Conservation (phyloP, 148 eudicot genomes). For the Hydrangea macrophylla region DNA sequence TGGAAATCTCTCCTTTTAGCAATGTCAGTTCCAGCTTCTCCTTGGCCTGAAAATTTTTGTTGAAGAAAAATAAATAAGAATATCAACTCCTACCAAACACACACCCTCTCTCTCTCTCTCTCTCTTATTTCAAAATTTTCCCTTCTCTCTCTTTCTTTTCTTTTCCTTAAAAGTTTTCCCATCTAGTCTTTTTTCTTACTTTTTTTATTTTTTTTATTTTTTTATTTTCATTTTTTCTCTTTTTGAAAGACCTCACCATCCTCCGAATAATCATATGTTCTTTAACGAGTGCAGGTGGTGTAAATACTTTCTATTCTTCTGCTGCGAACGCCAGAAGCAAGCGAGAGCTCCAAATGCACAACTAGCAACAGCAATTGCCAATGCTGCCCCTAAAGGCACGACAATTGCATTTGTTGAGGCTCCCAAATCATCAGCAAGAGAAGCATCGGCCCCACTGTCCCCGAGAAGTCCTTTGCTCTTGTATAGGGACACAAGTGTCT, state of each 20-base stretch:
- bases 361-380: slow-evolving; percentile 89
- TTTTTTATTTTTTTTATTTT: slow-evolving; percentile 7
- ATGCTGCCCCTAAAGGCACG: slow-evolving; percentile 87
- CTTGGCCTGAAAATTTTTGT: slow-evolving; percentile 64
- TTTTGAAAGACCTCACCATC: slow-evolving; percentile 29
- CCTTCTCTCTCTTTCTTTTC: background rate
- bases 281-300: slow-evolving; percentile 74
- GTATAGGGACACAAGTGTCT: slow-evolving; percentile 41
- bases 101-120: background rate
- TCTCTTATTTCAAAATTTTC: background rate
- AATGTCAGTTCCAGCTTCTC: slow-evolving; percentile 74
- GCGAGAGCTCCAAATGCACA: slow-evolving; percentile 95
- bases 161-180: slow-evolving; percentile 3
- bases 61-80: slow-evolving; percentile 21
- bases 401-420: slow-evolving; percentile 59
- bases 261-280: slow-evolving; percentile 64
- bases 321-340: slow-evolving; percentile 94
- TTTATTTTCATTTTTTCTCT: slow-evolving; percentile 8
- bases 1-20: slow-evolving; percentile 13
- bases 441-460: slow-evolving; percentile 17
- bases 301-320: slow-evolving; percentile 94
- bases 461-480: slow-evolving; percentile 39
- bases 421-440: slow-evolving; percentile 40
- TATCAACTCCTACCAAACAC: slow-evolving; percentile 10
- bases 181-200: background rate